A percentile compares a stretch with the other conserved stretches of the same genome.
phyloP scores from a whole-genome alignment of 345 rosid genomes.

The Excoecaria cochinchinensis region DNA sequence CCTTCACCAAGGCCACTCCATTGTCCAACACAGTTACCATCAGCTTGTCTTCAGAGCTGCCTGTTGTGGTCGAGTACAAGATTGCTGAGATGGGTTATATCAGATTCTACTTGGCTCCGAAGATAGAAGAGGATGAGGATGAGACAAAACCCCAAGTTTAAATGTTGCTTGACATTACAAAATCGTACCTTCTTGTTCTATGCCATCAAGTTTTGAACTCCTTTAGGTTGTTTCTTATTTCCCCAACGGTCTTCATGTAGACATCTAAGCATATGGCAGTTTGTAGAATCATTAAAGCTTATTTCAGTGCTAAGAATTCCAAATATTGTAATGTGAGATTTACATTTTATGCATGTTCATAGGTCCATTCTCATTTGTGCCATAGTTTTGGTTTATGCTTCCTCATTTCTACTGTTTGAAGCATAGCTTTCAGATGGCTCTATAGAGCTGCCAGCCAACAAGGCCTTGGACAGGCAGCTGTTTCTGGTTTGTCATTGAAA shows the following conservation, averaged over 20 bases:
- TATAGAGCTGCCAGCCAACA: not conserved
- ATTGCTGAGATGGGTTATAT: conserved; percentile 98
- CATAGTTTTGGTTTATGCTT: not conserved
- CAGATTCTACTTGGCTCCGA: conserved; percentile 94
- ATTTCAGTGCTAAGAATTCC: not conserved
- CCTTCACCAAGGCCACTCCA: conserved; percentile 95
- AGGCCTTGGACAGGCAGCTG: not conserved
- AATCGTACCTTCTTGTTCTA: not conserved
- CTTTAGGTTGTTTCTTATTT: conserved; percentile 2
- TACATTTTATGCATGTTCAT: not conserved
- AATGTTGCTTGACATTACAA: not conserved
- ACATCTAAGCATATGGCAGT: not conserved
- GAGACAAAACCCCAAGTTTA: conserved; percentile 57
- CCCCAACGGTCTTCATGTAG: not conserved
- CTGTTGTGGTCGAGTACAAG: conserved; percentile 95
- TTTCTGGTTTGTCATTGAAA: not conserved
- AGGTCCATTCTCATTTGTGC: not conserved
- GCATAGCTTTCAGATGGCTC: not conserved
- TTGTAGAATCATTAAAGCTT: not conserved
- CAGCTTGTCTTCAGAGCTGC: conserved; percentile 93
- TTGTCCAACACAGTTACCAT: conserved; percentile 76
- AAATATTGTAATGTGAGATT: not conserved
- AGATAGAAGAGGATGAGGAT: conserved; percentile 95
- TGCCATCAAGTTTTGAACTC: not conserved
- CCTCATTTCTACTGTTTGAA: not conserved